Evolutionary conservation across 495 filamentous ascomycete genomes (phyloP).

Genomic region (Aspergillus biplanus): DNA sequence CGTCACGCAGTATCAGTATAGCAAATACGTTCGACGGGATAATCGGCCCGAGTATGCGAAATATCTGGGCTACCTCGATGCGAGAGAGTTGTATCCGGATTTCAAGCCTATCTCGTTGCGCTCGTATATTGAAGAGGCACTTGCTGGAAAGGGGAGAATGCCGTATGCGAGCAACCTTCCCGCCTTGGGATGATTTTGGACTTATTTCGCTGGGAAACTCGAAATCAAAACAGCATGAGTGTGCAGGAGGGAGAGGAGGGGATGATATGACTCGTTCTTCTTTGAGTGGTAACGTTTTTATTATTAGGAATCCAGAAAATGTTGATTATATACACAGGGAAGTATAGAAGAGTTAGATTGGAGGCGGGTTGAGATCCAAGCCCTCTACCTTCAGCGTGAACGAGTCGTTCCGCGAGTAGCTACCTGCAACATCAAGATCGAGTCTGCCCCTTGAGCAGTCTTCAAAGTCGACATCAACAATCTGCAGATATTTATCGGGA

Average conservation of each 20-base stretch:
- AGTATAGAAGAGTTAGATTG: slow-evolving; percentile 43
- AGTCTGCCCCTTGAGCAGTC: slow-evolving; percentile 65
- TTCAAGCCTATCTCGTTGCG: slow-evolving; percentile 28
- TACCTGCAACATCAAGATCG: slow-evolving; percentile 74
- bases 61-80: slow-evolving; percentile 50
- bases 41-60: slow-evolving; percentile 46
- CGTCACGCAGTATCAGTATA: slow-evolving; percentile 34
- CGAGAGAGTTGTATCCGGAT: slow-evolving; percentile 49
- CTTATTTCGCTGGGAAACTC: no score
- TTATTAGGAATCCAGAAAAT: no score
- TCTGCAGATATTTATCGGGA: slow-evolving; percentile 22
- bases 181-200: no score
- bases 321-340: not conserved
- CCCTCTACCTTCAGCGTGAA: slow-evolving; percentile 80
- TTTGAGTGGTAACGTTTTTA: no score
- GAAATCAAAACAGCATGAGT: no score
- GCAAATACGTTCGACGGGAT: slow-evolving; percentile 42
- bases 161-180: not conserved
- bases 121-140: slow-evolving; percentile 17
- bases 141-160: slow-evolving; percentile 17
- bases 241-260: no score
- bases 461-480: slow-evolving; percentile 58
- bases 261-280: no score
- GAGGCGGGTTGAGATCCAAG: slow-evolving; percentile 71
- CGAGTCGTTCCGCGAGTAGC: slow-evolving; percentile 80